Percentiles rank a stretch among this genome's conserved stretches.
These are phyloP conservation scores for Phytophthora palmivora DNA, from an alignment of 352 stramenopile genomes.

Conservation along the genomic window DNA sequence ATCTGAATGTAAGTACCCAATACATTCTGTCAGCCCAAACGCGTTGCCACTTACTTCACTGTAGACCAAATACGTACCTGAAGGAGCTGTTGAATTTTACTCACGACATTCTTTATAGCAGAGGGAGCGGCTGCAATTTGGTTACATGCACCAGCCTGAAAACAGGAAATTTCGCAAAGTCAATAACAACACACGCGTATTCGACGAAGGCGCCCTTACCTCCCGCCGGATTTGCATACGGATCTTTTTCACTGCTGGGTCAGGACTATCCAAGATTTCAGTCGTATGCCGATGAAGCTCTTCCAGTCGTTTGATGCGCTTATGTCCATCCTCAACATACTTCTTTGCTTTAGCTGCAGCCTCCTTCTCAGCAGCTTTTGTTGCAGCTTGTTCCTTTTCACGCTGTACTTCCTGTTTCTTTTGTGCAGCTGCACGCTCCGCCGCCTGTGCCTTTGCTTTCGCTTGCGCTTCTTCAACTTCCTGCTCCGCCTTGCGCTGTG, in stretches of 20 bases:
- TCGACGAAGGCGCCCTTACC: constrained; percentile 25
- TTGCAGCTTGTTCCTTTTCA: constrained; percentile 42
- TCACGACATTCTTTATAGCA: constrained; percentile 65
- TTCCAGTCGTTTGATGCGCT: constrained; percentile 56
- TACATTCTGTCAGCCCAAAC: background rate
- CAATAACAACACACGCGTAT: background rate
- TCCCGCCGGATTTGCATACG: constrained; percentile 76
- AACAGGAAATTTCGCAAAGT: background rate
- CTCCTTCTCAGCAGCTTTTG: constrained; percentile 43
- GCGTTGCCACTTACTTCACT: background rate
- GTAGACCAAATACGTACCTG: constrained; percentile 35
- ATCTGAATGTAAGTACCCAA: constrained; percentile 35
- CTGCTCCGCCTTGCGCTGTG: constrained; percentile 28
- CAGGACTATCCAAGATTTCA: constrained; percentile 56
- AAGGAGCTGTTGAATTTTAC: constrained; percentile 72
- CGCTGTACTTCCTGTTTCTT: constrained; percentile 46
- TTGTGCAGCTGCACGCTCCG: constrained; percentile 31
- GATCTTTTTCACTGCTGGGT: constrained; percentile 66
- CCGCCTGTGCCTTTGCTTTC: constrained; percentile 37
- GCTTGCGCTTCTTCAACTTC: constrained; percentile 44
- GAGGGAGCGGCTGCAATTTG: constrained; percentile 80
- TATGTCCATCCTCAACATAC: constrained; percentile 51
- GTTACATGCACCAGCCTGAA: constrained; percentile 78
- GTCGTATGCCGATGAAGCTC: constrained; percentile 52
- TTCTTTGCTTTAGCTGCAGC: constrained; percentile 47